Conservation (phyloP, 495 filamentous ascomycete species). For the Daldinia loculata region DNA sequence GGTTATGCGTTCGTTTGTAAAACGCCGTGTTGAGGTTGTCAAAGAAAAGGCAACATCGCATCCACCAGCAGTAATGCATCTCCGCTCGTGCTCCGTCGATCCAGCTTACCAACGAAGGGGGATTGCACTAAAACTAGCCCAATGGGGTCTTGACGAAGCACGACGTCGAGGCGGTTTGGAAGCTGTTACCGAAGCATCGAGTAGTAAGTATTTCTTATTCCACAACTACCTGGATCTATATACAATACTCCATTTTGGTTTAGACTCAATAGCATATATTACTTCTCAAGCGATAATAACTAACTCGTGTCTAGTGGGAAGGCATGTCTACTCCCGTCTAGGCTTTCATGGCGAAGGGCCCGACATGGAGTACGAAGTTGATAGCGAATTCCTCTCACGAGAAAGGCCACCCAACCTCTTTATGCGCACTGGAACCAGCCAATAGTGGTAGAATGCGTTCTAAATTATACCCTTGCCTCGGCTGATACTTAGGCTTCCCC, state of each 20-base stretch:
- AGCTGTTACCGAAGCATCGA: constrained; percentile 52
- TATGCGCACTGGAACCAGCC: constrained; percentile 44
- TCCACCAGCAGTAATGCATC: constrained; percentile 49
- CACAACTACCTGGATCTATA: not conserved
- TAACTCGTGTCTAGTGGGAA: constrained; percentile 44
- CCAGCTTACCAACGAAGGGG: constrained; percentile 53
- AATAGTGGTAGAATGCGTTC: not conserved
- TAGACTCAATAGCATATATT: not conserved
- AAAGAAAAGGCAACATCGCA: constrained; percentile 39
- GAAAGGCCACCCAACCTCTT: constrained; percentile 49
- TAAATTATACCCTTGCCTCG: not conserved
- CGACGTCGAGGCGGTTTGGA: constrained; percentile 50
- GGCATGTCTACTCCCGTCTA: constrained; percentile 51
- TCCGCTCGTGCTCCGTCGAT: constrained; percentile 54
- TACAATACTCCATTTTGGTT: not conserved
- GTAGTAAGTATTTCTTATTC: constrained; percentile 27
- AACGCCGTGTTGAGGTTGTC: constrained; percentile 46
- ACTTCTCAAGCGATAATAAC: not conserved
- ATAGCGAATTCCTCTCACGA: constrained; percentile 47
- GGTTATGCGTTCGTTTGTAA: constrained; percentile 42
- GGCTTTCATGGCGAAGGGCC: constrained; percentile 49
- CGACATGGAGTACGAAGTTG: constrained; percentile 48
- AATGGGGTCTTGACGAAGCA: constrained; percentile 55
- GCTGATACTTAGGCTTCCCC: not conserved
- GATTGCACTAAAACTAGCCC: constrained; percentile 49